Percentiles rank a stretch among this genome's conserved stretches.
These are phyloP conservation scores for Zygnema cylindricum DNA, from an alignment of 139 green algal genomes.

Conservation along the genomic window DNA sequence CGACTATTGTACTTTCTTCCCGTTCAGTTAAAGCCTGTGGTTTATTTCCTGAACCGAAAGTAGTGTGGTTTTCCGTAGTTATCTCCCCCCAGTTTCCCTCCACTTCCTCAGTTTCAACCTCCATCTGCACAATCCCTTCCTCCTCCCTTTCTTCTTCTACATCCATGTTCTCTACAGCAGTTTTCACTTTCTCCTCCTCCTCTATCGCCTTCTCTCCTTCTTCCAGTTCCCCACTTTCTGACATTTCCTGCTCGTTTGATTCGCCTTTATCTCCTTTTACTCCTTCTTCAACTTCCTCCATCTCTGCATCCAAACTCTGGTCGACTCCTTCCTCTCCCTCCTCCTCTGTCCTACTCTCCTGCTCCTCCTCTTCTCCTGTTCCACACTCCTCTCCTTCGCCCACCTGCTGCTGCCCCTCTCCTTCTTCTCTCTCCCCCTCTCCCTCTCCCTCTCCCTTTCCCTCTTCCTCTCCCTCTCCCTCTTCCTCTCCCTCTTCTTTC, in stretches of 20 bases:
- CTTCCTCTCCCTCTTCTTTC: background rate
- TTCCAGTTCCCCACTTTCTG: background rate
- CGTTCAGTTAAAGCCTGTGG: background rate
- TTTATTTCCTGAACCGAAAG: too few species aligned
- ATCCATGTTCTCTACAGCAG: background rate
- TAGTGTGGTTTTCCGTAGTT: background rate
- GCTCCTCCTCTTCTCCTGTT: background rate
- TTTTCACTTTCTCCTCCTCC: background rate
- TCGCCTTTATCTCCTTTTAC: conserved; percentile 15
- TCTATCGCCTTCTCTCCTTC: background rate
- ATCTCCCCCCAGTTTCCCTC: background rate
- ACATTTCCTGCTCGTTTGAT: conserved; percentile 1
- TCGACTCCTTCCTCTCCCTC: background rate
- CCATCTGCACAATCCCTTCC: conserved; percentile 26
- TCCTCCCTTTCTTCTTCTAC: background rate
- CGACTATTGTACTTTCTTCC: background rate
- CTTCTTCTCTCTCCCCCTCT: background rate
- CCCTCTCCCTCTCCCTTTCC: background rate
- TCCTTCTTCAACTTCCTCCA: background rate
- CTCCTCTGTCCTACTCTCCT: background rate
- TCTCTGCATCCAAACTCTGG: background rate
- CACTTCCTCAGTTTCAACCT: background rate
- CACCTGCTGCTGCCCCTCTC: conserved; percentile 2
- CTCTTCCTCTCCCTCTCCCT: background rate
- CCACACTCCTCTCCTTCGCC: background rate